These are phyloP conservation scores for Colletotrichum sojae DNA, from an alignment of 2,329 filamentous ascomycete species.

Conservation along the genomic window DNA sequence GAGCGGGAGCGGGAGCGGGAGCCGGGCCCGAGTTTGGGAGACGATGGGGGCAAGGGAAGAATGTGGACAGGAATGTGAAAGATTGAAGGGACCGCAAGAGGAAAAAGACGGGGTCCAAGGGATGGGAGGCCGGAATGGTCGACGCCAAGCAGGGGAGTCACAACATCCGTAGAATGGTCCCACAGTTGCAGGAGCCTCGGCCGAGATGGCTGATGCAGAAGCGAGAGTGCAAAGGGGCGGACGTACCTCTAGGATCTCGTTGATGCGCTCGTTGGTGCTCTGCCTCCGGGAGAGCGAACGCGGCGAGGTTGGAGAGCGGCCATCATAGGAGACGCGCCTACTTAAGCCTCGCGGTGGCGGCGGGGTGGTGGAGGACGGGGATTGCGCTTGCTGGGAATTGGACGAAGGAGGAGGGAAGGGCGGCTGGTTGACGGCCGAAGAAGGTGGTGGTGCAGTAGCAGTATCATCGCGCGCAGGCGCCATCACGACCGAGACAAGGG, in stretches of 20 bases:
- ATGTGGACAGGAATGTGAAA: not conserved
- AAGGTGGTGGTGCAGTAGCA: constrained; percentile 11
- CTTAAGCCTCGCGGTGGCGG: constrained; percentile 30
- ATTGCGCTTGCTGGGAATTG: constrained; percentile 28
- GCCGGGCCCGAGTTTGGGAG: not conserved
- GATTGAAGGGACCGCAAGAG: constrained; percentile 7
- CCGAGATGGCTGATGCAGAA: constrained; percentile 20
- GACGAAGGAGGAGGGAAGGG: constrained; percentile 9
- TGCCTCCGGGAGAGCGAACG: constrained; percentile 34
- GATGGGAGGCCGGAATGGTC: constrained; percentile 20
- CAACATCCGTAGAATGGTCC: constrained; percentile 1
- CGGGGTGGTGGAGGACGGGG: constrained; percentile 15
- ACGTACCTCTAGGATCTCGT: constrained; percentile 63
- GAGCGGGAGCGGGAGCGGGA: not conserved
- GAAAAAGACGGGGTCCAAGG: constrained; percentile 6
- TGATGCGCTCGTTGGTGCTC: constrained; percentile 57
- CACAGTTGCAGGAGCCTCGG: constrained; percentile 13
- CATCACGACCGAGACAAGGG: constrained; percentile 36
- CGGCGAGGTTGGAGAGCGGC: constrained; percentile 21
- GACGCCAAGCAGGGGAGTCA: constrained; percentile 19
- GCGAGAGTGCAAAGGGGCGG: constrained; percentile 9
- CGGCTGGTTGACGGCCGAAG: constrained; percentile 8
- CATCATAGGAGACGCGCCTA: constrained; percentile 37
- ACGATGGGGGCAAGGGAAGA: not conserved
- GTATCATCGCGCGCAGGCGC: constrained; percentile 30